Conservation (phyloP, 2,329 filamentous ascomycete genomes). For the Botrytis pseudocinerea region DNA sequence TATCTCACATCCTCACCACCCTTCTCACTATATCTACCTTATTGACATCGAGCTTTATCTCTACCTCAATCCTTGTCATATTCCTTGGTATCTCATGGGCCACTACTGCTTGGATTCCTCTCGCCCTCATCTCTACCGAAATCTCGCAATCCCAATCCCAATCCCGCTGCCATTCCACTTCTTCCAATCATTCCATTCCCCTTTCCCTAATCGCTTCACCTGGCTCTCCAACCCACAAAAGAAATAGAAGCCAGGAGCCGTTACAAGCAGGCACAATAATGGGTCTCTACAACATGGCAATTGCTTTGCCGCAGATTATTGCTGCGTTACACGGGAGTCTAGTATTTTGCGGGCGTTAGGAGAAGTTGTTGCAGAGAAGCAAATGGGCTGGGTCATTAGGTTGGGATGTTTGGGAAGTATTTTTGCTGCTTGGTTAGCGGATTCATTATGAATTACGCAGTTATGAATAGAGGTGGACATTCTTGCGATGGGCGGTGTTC, state of each 20-base stretch:
- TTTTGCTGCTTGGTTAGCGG: constrained; percentile 14
- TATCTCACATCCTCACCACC: constrained; percentile 19
- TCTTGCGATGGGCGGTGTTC: neutral
- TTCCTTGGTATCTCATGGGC: constrained; percentile 25
- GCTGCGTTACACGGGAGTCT: constrained; percentile 18
- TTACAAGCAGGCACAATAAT: constrained; percentile 23
- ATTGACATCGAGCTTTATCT: neutral
- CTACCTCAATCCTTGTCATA: constrained; percentile 11
- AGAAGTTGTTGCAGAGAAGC: constrained; percentile 4
- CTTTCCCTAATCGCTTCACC: neutral
- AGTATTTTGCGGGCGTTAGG: constrained; percentile 19
- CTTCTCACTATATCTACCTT: constrained; percentile 18
- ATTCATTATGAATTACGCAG: neutral
- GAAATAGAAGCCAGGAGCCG: neutral
- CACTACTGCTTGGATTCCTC: constrained; percentile 20
- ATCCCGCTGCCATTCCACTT: neutral
- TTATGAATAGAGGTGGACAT: neutral
- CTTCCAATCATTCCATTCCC: neutral
- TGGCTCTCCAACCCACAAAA: neutral
- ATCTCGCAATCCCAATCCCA: constrained; percentile 9
- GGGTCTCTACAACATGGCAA: constrained; percentile 25
- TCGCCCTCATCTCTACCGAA: constrained; percentile 21
- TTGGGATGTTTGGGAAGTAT: constrained; percentile 14
- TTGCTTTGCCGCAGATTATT: constrained; percentile 22
- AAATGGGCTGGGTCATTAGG: constrained; percentile 21